These are phyloP conservation scores for Aspergillus sojae DNA, from an alignment of 2,329 filamentous ascomycete genomes.

Conservation along the genomic window DNA sequence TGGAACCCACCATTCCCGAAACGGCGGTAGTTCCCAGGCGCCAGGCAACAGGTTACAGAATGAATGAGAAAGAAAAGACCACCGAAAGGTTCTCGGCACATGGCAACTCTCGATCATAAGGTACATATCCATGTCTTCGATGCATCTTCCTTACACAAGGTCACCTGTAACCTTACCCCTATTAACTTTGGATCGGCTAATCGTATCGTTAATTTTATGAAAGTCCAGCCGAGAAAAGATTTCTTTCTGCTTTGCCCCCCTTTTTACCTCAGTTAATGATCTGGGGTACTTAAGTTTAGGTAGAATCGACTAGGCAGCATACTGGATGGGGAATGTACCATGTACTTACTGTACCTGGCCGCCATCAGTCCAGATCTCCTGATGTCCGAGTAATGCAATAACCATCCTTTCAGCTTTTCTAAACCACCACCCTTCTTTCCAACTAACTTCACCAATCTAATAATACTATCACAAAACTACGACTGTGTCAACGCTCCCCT, in stretches of 20 bases:
- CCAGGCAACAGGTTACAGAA: slow-evolving; percentile 1
- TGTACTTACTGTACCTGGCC: not conserved
- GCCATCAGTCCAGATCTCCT: not conserved
- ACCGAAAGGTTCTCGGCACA: not conserved
- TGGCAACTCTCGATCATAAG: not conserved
- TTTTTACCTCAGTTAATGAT: not conserved
- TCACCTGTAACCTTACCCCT: not conserved
- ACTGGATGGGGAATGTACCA: not conserved
- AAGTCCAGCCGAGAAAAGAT: not conserved
- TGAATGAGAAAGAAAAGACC: not conserved
- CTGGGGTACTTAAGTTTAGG: not conserved
- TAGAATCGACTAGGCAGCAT: not conserved
- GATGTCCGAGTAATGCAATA: not conserved
- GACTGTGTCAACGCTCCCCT: no score
- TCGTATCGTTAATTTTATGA: not conserved
- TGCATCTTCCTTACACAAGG: not conserved
- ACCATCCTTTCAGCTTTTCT: not conserved
- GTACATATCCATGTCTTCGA: not conserved
- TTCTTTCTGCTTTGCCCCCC: not conserved
- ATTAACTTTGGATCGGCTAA: not conserved
- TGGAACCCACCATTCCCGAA: slow-evolving; percentile 1
- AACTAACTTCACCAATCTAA: not conserved
- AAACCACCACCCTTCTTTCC: not conserved
- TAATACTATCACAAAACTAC: no score
- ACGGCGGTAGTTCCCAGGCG: not conserved